Evolutionary conservation across 768 basidiomycete species (phyloP).

Genomic region (Amanita inopinata): DNA sequence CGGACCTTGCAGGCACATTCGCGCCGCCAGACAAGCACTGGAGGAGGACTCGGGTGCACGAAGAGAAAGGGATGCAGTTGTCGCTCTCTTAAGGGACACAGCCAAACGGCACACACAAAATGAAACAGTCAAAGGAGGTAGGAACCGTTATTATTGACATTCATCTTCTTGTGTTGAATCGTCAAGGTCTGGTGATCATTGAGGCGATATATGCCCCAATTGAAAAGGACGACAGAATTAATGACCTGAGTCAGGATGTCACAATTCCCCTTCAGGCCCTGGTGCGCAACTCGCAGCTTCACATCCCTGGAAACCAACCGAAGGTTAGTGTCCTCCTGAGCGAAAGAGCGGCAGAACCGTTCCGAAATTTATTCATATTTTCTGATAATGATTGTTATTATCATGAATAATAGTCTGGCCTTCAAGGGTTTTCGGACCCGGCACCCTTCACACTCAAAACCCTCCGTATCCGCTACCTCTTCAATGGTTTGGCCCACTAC

Average conservation of each 20-base stretch:
- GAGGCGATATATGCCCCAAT: slow-evolving; percentile 65
- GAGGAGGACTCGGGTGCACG: slow-evolving; percentile 57
- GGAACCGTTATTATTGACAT: slow-evolving; percentile 8
- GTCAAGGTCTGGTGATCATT: slow-evolving; percentile 62
- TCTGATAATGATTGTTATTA: slow-evolving; percentile 8
- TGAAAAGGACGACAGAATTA: slow-evolving; percentile 36
- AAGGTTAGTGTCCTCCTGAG: slow-evolving; percentile 42
- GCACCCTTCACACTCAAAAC: slow-evolving; percentile 64
- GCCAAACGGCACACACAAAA: slow-evolving; percentile 53
- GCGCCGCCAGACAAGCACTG: slow-evolving; percentile 48
- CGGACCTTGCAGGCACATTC: slow-evolving; percentile 44
- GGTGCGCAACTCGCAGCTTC: slow-evolving; percentile 68
- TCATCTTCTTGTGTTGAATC: neutral
- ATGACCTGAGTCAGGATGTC: slow-evolving; percentile 62
- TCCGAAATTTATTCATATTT: slow-evolving; percentile 10
- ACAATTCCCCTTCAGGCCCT: slow-evolving; percentile 76
- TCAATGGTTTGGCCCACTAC: slow-evolving; percentile 64
- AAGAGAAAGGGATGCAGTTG: slow-evolving; percentile 54
- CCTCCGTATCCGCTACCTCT: slow-evolving; percentile 66
- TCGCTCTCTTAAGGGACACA: slow-evolving; percentile 53
- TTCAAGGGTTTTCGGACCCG: slow-evolving; percentile 88
- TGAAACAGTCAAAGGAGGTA: slow-evolving; percentile 64
- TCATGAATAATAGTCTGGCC: slow-evolving; percentile 40
- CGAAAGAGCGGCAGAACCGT: slow-evolving; percentile 4
- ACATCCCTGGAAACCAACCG: slow-evolving; percentile 62